These are phyloP conservation scores for Diaporthe ampelina DNA, from an alignment of 2,329 filamentous ascomycete species.

Conservation along the genomic window DNA sequence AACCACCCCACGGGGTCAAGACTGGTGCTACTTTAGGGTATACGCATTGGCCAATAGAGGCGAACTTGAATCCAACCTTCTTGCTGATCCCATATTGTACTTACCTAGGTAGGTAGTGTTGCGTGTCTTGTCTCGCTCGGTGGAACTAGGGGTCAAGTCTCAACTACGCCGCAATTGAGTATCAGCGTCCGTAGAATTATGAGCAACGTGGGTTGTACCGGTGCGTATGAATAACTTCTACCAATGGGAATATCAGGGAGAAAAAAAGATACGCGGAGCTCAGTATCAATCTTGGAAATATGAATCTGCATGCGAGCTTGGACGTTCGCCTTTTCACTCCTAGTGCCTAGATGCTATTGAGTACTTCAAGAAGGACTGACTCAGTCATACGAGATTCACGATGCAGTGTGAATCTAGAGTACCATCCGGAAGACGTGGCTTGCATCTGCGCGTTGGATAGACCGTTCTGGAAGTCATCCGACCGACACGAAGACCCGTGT, in stretches of 20 bases:
- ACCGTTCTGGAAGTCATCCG: background rate
- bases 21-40: background rate
- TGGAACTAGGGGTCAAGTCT: background rate
- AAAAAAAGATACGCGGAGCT: too few species aligned
- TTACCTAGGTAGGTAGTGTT: too few species aligned
- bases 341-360: background rate
- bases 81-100: background rate
- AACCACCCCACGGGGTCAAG: slow-evolving; percentile 16
- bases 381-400: background rate
- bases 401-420: background rate
- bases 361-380: background rate
- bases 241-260: too few species aligned
- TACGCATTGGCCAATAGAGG: background rate
- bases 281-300: too few species aligned
- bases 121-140: background rate
- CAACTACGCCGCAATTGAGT: background rate
- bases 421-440: background rate
- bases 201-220: too few species aligned
- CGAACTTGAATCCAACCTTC: background rate
- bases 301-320: too few species aligned
- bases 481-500: background rate
- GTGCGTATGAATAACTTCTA: too few species aligned
- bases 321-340: background rate
- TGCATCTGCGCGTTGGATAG: background rate
- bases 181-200: background rate